Evolutionary conservation across 495 filamentous ascomycete genomes (phyloP), one percentile per base, ranked within the genome.

Genomic region (Pseudevernia furfuracea): DNA sequence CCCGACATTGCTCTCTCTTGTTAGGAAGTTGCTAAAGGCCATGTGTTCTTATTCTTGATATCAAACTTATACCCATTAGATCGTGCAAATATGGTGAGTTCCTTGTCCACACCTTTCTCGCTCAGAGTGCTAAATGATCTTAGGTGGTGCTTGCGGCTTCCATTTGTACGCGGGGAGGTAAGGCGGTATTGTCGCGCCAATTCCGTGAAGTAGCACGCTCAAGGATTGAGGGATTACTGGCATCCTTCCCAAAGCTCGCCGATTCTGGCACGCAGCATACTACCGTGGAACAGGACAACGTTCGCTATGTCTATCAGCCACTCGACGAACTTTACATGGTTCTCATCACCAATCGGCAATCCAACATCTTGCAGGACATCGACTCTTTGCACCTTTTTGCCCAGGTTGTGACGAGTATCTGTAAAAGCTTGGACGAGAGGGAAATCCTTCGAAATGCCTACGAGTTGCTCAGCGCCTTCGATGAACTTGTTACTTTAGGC

Each of bases 301-400:
- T 98, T 69, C 94, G 94, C 74, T 98, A 96, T 73, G 94, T 97
- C 59, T 98, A 98, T 80, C 94, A 98, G 76, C 94, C 95, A 65
- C 83, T 98, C 61, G 95, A 98, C 76, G 95, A 97, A 80, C 85
- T 98, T 65, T 98, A 97, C 82, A 96, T 98, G 84, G 92, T 98
- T 61, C 87, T 98, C 66, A 97, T 98, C 76, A 98, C 95, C 78
- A 97, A 97, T 81, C 90, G 91, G 64, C 93, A 97, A 82, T 96
- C 91, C 70, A 98, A 98, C 79, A 98, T 97, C 69, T 84, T 98
- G 38, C 94, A 98, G 79, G 94, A 98, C 73, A 98, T 98, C 71
- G 92, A 97, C 76, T 96, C 93, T 53, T 85, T 98, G 55, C 94
- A 97, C 73, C 82, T 97, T 9, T 98, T 97, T 70, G 93, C 92